Base-by-base conservation (phyloP, 257 asterid species). In the Avicennia marina region DNA sequence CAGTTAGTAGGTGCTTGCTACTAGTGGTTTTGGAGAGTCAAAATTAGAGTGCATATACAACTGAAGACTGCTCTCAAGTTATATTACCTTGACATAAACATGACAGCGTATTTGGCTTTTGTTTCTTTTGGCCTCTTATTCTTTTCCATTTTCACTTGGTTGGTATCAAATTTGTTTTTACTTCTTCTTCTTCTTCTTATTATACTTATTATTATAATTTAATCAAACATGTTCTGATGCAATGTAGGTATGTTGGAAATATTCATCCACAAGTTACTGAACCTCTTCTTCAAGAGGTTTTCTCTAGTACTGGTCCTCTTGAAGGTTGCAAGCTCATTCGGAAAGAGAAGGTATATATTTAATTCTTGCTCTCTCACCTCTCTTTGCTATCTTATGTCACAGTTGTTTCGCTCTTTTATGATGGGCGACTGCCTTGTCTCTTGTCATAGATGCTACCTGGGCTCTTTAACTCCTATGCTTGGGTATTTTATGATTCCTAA, bases 221-320 rank as follows among this genome's bases (percentile, higher is more conserved):
- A n/a, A n/a, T 29, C 7, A 29, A 29, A 29, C 4, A 29, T 40
- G 60, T 57, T 72, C 65, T 74, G 76, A 71, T 77, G 69, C 63
- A 83, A 77, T 83, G 94, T 90, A 89, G 97, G 82, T 89, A 77
- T 44, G 97, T 89, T 47, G 97, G 97, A 31, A 86, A 89, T 60
- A 76, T 89, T 57, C 95, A 89, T 56, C 69, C 76, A 7, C 95
- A 89, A 63, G 95, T 83, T 61, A 86, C 95, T 56, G 97, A 89
- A 73, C 89, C 86, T 36, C 94, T 89, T 60, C 72, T 86, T 63
- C 97, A 89, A 68, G 95, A 89, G 74, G 97, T 89, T 62, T 89
- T 89, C 61, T 74, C 93, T 16, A 86, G 87, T 60, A 78, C 93
- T 47, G 95, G 97, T 59, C 94, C 84, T 33, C 81, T 89, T 61